A percentile compares a stretch with the other conserved stretches of the same genome.
phyloP scores from a whole-genome alignment of 805 yeast genomes.

The Candida ipomoeae region DNA sequence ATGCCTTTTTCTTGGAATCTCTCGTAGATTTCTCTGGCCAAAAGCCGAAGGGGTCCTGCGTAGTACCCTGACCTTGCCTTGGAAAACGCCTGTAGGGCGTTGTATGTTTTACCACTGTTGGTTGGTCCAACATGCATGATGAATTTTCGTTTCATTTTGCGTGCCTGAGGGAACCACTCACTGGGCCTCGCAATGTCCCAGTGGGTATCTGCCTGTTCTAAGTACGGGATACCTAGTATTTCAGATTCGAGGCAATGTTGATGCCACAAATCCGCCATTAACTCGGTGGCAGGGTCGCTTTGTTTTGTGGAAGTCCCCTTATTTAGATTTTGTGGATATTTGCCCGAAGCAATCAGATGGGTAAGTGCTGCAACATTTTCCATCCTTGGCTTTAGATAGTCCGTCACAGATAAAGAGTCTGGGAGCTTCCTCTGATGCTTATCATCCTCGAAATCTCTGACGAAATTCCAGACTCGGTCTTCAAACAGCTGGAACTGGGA shows the following conservation, averaged over 20 bases:
- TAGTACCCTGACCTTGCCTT: constrained; percentile 71
- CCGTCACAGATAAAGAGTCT: constrained; percentile 3
- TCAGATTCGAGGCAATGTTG: constrained; percentile 8
- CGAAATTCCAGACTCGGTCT: neutral
- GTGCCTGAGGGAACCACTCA: constrained; percentile 79
- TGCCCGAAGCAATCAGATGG: constrained; percentile 6
- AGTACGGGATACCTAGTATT: neutral
- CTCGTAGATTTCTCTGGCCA: constrained; percentile 90
- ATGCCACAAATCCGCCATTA: constrained; percentile 6
- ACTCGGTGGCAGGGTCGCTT: neutral
- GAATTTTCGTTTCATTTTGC: constrained; percentile 71
- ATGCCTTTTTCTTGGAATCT: constrained; percentile 63
- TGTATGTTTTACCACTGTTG: constrained; percentile 90
- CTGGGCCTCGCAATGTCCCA: constrained; percentile 31
- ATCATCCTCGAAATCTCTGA: neutral
- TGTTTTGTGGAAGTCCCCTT: neutral
- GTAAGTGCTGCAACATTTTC: constrained; percentile 5
- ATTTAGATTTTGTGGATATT: constrained; percentile 5
- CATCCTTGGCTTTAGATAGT: constrained; percentile 7
- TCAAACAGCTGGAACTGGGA: neutral
- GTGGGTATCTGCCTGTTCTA: constrained; percentile 9
- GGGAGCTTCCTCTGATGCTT: no score
- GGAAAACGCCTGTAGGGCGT: constrained; percentile 68
- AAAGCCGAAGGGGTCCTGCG: constrained; percentile 89
- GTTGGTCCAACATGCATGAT: constrained; percentile 98